Evolutionary conservation across 208 protist genomes (phyloP), one percentile per base, ranked within the genome.

Genomic region (Acanthamoeba lenticulata): DNA sequence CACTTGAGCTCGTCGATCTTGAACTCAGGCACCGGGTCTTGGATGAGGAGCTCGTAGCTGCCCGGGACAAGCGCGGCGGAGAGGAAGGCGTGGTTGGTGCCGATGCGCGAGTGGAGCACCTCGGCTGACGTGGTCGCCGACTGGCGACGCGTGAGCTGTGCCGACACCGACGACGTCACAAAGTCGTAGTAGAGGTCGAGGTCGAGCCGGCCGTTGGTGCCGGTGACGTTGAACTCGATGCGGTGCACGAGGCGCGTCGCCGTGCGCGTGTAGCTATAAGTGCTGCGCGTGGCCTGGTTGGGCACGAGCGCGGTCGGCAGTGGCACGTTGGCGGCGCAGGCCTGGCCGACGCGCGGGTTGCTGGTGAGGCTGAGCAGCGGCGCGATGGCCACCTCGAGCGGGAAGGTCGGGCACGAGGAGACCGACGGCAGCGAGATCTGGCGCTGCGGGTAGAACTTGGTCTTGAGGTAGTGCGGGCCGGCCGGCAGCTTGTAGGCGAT

Each of bases 31-130:
- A 57, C 67, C 1, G 88, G 62, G 24, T 93, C 88, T 24, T 69
- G 13, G 47, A 93, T 93, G 45, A 69, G 27, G 29, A 93, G 67
- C 24, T 69, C 62, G 88, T 93, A 93, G 5, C 21, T 32, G 40
- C 88, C 88, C 1, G 88, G 60, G 24, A 69, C 19, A 32, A 93
- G 67, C 17, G 32, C 83, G 24, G 47, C 88, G 34, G 45, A 36
- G n/a, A 93, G 57, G 88, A 69, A 93, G 24, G 88, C 88, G 34
- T 93, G 88, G 45, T 93, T 93, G 45, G 52, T 69, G 88, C 88
- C 88, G 13, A 93, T 79, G 40, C 32, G 42, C 27, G 40, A 47
- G 32, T 93, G 45, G 60, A 42, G 79, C 19, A 40, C 38, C 34
- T 32, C 13, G 11, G 15, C 42, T 11, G 83, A 90, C 2, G 83